phyloP scores from a whole-genome alignment of 139 green algal species.

The Pleodorina starrii region DNA sequence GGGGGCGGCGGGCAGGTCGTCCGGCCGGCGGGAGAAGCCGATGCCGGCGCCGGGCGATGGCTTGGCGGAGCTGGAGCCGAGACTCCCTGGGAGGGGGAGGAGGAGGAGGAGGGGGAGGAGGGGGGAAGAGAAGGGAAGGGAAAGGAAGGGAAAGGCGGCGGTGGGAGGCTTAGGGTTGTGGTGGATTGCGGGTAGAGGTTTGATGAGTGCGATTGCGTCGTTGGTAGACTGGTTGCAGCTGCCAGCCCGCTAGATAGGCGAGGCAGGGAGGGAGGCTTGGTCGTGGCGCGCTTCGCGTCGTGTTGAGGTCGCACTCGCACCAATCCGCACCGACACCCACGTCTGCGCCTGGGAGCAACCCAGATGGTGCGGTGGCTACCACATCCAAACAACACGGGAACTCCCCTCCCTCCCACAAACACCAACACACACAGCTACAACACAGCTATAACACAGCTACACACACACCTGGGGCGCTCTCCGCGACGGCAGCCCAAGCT shows the following conservation, averaged over 20 bases:
- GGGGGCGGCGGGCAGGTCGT: constrained; percentile 8
- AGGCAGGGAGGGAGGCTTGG: too few relatives aligned
- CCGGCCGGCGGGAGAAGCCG: not conserved
- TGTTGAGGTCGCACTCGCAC: not conserved
- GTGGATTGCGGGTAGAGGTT: not conserved
- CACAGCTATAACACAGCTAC: too few relatives aligned
- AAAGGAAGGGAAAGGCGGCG: not conserved
- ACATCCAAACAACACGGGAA: not conserved
- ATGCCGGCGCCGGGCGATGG: not conserved
- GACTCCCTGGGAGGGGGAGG: not conserved
- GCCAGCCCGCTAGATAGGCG: not conserved
- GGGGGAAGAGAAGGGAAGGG: not conserved
- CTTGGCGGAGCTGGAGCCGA: not conserved
- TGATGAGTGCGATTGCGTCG: not conserved
- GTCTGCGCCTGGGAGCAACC: not conserved
- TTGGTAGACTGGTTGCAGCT: not conserved
- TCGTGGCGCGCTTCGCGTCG: too few relatives aligned
- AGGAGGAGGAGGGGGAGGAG: not conserved
- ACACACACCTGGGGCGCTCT: not conserved
- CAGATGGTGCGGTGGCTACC: not conserved
- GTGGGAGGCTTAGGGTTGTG: not conserved
- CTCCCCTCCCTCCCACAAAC: not conserved
- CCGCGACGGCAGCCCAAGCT: not conserved
- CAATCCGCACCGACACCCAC: not conserved
- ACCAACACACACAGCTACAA: too few relatives aligned